Base-by-base conservation (phyloP, 106 monocot species). In the Amphibolis antarctica region DNA sequence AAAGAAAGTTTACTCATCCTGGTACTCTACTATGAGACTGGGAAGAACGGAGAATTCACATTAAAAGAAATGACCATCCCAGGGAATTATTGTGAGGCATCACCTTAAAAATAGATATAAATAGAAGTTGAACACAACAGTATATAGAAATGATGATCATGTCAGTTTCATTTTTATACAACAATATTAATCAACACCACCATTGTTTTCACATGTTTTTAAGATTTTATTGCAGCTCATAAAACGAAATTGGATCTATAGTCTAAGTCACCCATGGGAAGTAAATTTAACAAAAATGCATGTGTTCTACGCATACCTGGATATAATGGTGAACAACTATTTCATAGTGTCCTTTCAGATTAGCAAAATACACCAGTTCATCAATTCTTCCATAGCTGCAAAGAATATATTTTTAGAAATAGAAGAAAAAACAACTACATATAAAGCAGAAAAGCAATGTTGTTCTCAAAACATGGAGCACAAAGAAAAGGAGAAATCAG, bases 321-420 rank as follows among this genome's bases (percentile, higher is more conserved):
- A 98, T 88, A 55, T 82, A 98, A 79, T 98, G 85, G 49, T 83
- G 98, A 71, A 98, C 71, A 13, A 91, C 91, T 65, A 91, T 87
- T 62, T 98, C 98, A 72, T 91, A 81, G 30, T 98, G 77, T 51
- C 91, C 98, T 75, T 98, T 98, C 21, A 98, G 69, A 71, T 61
- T 64, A 64, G 98, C 98, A 98, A 98, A 98, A 46, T 80, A 98
- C 54, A 98, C 91, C 10, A 98, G 73, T 68, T 98, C 98, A 58
- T 98, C 91, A 36, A 87, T 74, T 75, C 98, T 82, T 12, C 98
- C 98, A 75, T 98, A 82, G 65, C 98, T 98, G 86, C 65, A 91
- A 72, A 58, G 77, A 23, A 62, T 45, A 6, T 15, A 44, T 46
- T 12, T 46, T 63, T 63, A 9, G 19, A 43, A 36, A 27, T 11